Percentiles rank a stretch among this genome's conserved stretches.
Evolutionary conservation across 768 basidiomycete genomes (phyloP).

Genomic region (Lactarius hengduanensis): DNA sequence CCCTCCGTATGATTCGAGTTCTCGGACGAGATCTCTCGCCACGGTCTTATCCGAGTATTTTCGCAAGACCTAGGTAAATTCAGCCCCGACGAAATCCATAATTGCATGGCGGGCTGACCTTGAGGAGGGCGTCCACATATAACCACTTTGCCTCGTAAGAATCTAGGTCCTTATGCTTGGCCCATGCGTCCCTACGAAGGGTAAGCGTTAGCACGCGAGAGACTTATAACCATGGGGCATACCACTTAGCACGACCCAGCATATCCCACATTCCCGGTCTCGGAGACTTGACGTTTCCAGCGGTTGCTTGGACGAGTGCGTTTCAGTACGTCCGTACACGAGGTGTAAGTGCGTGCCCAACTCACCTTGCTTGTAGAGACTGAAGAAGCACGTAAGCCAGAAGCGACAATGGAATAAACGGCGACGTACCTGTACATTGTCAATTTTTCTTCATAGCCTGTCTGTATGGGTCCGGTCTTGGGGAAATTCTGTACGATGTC

Average conservation of each 20-base stretch:
- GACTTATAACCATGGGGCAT: conserved; percentile 29
- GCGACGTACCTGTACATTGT: conserved; percentile 79
- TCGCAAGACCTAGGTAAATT: conserved; percentile 56
- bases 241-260: conserved; percentile 94
- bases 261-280: conserved; percentile 90
- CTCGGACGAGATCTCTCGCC: conserved; percentile 70
- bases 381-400: conserved; percentile 33
- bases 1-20: conserved; percentile 74
- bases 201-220: conserved; percentile 24
- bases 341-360: neutral
- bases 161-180: conserved; percentile 83
- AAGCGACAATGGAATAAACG: neutral
- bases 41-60: conserved; percentile 83
- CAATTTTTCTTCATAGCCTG: conserved; percentile 92
- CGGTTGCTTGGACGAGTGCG: conserved; percentile 58
- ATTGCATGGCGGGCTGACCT: conserved; percentile 47
- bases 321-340: neutral
- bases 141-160: conserved; percentile 79
- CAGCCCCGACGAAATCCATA: neutral
- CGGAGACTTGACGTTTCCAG: conserved; percentile 77
- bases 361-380: conserved; percentile 91
- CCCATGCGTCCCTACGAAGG: conserved; percentile 83
- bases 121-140: conserved; percentile 85
- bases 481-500: conserved; percentile 91
- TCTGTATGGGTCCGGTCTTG: conserved; percentile 93